phyloP scores from a whole-genome alignment of 208 protist genomes.

The Entamoeba moshkovskii region DNA sequence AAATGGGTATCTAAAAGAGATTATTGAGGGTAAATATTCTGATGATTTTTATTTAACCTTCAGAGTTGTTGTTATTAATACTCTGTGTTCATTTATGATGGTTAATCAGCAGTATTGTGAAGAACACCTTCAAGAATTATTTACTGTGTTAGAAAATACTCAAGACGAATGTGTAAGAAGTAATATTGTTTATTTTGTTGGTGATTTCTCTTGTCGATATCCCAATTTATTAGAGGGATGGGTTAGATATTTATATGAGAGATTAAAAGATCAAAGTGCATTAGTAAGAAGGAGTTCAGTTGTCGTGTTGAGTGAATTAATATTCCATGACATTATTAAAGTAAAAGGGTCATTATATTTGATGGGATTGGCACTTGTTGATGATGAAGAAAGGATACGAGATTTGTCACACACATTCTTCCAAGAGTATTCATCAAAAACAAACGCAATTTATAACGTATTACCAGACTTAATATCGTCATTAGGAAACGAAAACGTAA shows the following conservation, averaged over 20 bases:
- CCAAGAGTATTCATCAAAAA: constrained; percentile 41
- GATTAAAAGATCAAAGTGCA: constrained; percentile 29
- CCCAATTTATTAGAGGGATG: constrained; percentile 56
- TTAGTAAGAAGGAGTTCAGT: constrained; percentile 50
- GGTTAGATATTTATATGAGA: constrained; percentile 45
- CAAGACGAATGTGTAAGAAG: constrained; percentile 28
- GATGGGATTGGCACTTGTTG: constrained; percentile 46
- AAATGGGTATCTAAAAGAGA: neutral
- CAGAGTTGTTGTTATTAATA: neutral
- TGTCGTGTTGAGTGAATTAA: constrained; percentile 58
- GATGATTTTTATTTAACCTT: neutral
- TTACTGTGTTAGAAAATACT: neutral
- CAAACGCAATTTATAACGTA: constrained; percentile 50
- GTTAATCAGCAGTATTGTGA: neutral
- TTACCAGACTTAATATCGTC: constrained; percentile 49
- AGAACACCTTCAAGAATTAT: neutral
- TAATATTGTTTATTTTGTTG: constrained; percentile 53
- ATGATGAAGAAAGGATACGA: constrained; percentile 35
- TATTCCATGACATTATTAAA: constrained; percentile 60
- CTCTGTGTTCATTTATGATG: neutral
- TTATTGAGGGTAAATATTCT: neutral
- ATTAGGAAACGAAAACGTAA: constrained; percentile 24
- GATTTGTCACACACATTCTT: constrained; percentile 49
- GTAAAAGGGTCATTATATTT: constrained; percentile 42
- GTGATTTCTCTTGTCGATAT: constrained; percentile 53